These are phyloP conservation scores for Pseudonitzschia delicatissima DNA, from an alignment of 108 stramenopile genomes.

Conservation along the genomic window DNA sequence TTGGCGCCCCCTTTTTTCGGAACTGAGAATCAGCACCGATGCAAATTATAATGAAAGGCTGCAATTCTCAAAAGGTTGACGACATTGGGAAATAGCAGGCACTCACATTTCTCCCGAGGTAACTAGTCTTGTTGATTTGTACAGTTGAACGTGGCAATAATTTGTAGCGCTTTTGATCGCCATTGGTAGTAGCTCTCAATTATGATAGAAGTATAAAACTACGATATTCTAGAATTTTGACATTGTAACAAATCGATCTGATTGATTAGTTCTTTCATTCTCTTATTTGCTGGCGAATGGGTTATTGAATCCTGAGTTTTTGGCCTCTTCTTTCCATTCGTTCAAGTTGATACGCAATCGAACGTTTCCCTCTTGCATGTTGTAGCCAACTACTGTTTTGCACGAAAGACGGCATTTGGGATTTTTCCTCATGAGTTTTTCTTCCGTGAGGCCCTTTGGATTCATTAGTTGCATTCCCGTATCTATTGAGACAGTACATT, in stretches of 20 bases:
- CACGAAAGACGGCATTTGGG: slow-evolving; percentile 76
- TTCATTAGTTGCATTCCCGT: slow-evolving; percentile 62
- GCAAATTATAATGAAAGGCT: too few relatives aligned
- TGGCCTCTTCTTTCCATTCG: slow-evolving; percentile 43
- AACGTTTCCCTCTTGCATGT: slow-evolving; percentile 67
- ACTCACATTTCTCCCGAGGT: too few relatives aligned
- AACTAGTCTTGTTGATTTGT: too few relatives aligned
- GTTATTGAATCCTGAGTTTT: slow-evolving; percentile 4
- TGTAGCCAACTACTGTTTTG: slow-evolving; percentile 73
- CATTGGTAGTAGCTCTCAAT: too few relatives aligned
- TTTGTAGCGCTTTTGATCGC: too few relatives aligned
- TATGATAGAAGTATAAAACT: too few relatives aligned
- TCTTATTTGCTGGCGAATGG: slow-evolving; percentile 6
- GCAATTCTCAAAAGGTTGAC: too few relatives aligned
- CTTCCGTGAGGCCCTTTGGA: slow-evolving; percentile 47
- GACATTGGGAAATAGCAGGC: too few relatives aligned
- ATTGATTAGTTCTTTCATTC: neutral
- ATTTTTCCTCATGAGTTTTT: slow-evolving; percentile 63
- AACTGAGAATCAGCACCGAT: too few relatives aligned
- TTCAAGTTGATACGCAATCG: slow-evolving; percentile 65
- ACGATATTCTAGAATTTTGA: too few relatives aligned
- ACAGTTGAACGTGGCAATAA: too few relatives aligned
- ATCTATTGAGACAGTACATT: slow-evolving; percentile 45
- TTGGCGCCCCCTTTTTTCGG: too few relatives aligned
- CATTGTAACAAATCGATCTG: neutral